phyloP scores from a whole-genome alignment of 2,329 filamentous ascomycete genomes.

The Aspergillus ochraceoroseus region DNA sequence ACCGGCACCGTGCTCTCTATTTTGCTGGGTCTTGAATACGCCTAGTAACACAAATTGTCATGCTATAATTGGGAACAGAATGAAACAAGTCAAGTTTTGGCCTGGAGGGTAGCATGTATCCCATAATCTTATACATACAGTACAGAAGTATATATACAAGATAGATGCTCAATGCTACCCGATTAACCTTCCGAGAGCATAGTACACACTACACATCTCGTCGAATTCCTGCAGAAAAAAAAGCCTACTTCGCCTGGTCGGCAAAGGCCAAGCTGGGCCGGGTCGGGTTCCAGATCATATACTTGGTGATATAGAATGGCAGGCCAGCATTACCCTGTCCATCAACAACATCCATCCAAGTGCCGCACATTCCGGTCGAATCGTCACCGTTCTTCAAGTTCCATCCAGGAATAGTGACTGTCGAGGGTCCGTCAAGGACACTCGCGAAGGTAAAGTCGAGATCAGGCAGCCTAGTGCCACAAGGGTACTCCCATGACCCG shows the following conservation, averaged over 20 bases:
- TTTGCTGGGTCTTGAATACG: too few relatives aligned
- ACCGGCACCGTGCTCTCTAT: too few relatives aligned
- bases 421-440: conserved; percentile 8
- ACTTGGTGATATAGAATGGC: conserved; percentile 11
- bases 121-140: too few relatives aligned
- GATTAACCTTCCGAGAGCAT: too few relatives aligned
- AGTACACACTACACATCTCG: too few relatives aligned
- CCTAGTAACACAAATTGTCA: too few relatives aligned
- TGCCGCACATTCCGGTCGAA: conserved; percentile 8
- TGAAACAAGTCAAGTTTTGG: too few relatives aligned
- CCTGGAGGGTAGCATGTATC: too few relatives aligned
- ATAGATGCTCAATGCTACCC: too few relatives aligned
- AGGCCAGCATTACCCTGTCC: conserved; percentile 11
- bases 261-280: conserved; percentile 12
- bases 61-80: too few relatives aligned
- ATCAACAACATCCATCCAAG: conserved; percentile 13
- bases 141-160: too few relatives aligned
- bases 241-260: conserved; percentile 7
- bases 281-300: conserved; percentile 12
- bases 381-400: conserved; percentile 10
- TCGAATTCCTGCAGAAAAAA: too few relatives aligned
- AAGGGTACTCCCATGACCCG: conserved; percentile 12
- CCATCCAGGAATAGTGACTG: conserved; percentile 8
- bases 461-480: conserved; percentile 10
- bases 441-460: conserved; percentile 10